These are phyloP conservation scores for Pharus latifolius DNA, from an alignment of 176 grass and related monocot genomes.

Conservation along the genomic window DNA sequence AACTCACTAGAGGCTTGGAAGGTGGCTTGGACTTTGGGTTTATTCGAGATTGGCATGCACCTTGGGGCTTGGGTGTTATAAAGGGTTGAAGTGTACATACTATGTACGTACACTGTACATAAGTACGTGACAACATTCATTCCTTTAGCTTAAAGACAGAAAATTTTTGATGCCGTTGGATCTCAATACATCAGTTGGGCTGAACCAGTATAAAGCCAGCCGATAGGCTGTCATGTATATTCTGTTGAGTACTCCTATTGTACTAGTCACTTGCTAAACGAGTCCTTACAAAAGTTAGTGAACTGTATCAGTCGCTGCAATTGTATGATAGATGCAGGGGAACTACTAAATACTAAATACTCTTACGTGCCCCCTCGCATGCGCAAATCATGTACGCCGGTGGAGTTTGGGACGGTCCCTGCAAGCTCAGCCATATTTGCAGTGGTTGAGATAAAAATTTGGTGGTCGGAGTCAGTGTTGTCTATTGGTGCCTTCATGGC, in stretches of 20 bases:
- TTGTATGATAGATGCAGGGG: constrained; percentile 21
- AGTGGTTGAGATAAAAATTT: no score
- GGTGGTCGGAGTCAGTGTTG: no score
- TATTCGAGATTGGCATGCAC: constrained; percentile 1
- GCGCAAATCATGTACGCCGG: constrained; percentile 13
- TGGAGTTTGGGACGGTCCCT: constrained; percentile 10
- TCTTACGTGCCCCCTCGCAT: not conserved
- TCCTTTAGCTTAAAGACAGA: not conserved
- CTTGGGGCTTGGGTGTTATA: constrained; percentile 1
- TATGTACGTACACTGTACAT: not conserved
- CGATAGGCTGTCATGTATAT: not conserved
- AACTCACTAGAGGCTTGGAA: constrained; percentile 5
- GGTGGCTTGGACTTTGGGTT: not conserved
- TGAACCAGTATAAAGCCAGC: not conserved
- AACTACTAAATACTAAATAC: constrained; percentile 8
- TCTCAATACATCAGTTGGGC: not conserved
- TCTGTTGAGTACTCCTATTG: not conserved
- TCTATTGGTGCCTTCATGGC: no score
- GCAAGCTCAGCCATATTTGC: not conserved
- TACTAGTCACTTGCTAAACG: no score
- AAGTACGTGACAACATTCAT: not conserved
- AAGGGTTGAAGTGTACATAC: not conserved
- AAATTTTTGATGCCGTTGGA: not conserved
- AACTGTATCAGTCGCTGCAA: not conserved
- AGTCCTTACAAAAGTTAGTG: no score